Evolutionary conservation across 2,329 filamentous ascomycete species (phyloP).

Genomic region (Hymenoscyphus linearis): DNA sequence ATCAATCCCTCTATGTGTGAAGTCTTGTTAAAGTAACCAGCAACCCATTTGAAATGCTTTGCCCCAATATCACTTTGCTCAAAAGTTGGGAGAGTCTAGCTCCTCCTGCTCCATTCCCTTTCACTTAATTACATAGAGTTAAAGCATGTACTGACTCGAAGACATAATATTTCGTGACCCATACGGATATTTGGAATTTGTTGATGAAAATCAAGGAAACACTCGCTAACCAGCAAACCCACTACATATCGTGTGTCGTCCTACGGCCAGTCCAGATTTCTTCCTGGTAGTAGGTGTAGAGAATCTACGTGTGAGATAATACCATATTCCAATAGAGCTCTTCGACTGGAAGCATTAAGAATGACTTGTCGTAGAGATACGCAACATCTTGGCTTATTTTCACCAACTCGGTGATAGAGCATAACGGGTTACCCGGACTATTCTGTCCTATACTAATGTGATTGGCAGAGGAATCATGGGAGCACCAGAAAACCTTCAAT

Average conservation of each 20-base stretch:
- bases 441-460: not conserved
- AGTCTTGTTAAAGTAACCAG: no score
- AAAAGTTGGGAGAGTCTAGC: no score
- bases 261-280: not conserved
- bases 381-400: not conserved
- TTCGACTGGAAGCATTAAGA: not conserved
- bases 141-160: not conserved
- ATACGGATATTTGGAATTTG: not conserved
- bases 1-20: no score
- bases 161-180: not conserved
- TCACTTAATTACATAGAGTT: not conserved
- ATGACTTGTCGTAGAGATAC: not conserved
- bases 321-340: no score
- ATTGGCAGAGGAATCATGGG: not conserved
- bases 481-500: not conserved
- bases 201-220: not conserved
- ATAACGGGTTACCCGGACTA: not conserved
- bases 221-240: not conserved
- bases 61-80: no score
- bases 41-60: no score
- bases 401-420: not conserved
- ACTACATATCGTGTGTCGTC: not conserved
- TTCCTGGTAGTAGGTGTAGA: not conserved
- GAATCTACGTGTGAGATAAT: no score
- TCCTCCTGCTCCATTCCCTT: no score